These are phyloP conservation scores for Daphne laureola DNA, from an alignment of 441 rosid genomes.

Conservation along the genomic window DNA sequence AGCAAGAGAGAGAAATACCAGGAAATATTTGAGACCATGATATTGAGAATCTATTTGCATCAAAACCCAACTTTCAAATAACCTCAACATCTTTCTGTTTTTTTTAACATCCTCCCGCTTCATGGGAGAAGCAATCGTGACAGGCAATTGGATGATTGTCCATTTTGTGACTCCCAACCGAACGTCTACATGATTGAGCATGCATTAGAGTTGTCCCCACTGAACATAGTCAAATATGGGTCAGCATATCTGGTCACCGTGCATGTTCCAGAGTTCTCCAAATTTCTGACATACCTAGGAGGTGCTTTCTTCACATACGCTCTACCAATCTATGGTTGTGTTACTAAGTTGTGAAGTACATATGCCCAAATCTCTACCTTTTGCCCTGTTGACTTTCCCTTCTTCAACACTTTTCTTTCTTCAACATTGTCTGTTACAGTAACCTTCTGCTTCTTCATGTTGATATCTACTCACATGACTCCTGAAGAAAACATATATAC, in stretches of 20 bases:
- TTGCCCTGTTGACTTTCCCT: constrained; percentile 83
- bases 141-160: no score
- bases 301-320: constrained; percentile 94
- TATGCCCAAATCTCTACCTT: constrained; percentile 94
- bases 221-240: constrained; percentile 63
- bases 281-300: constrained; percentile 73
- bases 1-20: constrained; percentile 30
- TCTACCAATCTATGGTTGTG: constrained; percentile 61
- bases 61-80: constrained; percentile 59
- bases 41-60: constrained; percentile 83
- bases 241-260: constrained; percentile 43
- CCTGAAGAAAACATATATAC: constrained; percentile 29
- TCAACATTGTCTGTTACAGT: constrained; percentile 74
- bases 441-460: constrained; percentile 91
- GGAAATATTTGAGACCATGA: constrained; percentile 95
- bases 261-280: constrained; percentile 33
- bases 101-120: no score
- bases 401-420: no score
- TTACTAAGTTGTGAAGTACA: constrained; percentile 76
- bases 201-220: constrained; percentile 94
- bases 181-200: constrained; percentile 62
- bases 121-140: neutral
- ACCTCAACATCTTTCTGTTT: constrained; percentile 83
- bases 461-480: constrained; percentile 69
- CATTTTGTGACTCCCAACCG: no score